These are phyloP conservation scores for Ceratocystis huliohia DNA, from an alignment of 2,329 filamentous ascomycete species.

Conservation along the genomic window DNA sequence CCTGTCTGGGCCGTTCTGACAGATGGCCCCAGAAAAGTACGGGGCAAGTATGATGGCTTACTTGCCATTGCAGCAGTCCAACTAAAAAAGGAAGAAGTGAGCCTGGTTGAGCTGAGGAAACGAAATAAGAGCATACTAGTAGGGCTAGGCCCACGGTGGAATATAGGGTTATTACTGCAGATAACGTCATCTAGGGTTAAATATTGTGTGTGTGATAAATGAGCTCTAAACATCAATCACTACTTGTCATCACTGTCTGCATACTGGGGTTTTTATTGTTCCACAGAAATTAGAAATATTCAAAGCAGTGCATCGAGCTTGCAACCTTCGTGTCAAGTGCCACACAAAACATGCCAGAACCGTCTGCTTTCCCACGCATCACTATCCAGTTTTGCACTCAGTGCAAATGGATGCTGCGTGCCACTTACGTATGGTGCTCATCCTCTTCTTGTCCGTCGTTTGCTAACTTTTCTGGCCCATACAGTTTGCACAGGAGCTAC, in stretches of 20 bases:
- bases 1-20: too few species aligned
- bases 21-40: too few species aligned
- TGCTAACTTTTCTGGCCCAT: background rate
- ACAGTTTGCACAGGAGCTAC: constrained; percentile 85
- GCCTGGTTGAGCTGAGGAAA: too few species aligned
- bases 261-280: too few species aligned
- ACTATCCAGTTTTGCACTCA: constrained; percentile 90
- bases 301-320: background rate
- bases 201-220: background rate
- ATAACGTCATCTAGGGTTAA: background rate
- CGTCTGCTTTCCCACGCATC: constrained; percentile 46
- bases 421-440: constrained; percentile 58
- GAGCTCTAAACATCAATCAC: too few species aligned
- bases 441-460: constrained; percentile 2
- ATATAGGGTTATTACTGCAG: background rate
- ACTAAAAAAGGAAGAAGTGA: too few species aligned
- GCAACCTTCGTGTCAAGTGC: background rate
- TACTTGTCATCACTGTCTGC: too few species aligned
- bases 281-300: background rate
- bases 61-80: too few species aligned
- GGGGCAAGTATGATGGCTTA: too few species aligned
- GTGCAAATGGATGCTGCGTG: constrained; percentile 81
- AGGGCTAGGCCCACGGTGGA: too few species aligned
- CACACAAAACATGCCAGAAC: background rate
- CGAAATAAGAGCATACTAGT: too few species aligned